Percentiles rank a stretch among this genome's conserved stretches.
phyloP scores from a whole-genome alignment of 1,284 basidiomycete genomes.

The Fistulina hepatica region DNA sequence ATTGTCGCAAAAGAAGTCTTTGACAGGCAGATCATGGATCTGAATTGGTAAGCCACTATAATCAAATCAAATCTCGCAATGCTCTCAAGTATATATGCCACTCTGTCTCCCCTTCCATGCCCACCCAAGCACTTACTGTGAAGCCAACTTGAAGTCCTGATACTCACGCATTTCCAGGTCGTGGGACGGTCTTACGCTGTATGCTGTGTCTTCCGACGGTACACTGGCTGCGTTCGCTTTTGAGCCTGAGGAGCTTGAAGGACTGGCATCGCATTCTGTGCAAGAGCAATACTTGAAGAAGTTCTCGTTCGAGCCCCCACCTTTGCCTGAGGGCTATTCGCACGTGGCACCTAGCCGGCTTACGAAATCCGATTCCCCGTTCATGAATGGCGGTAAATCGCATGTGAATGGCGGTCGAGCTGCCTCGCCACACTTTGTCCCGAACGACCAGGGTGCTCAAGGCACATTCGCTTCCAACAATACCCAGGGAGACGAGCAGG shows the following conservation, averaged over 20 bases:
- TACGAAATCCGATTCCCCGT: too few relatives aligned
- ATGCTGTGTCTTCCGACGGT: conserved; percentile 93
- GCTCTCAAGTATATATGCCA: conserved; percentile 5
- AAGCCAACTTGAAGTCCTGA: neutral
- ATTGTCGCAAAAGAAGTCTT: conserved; percentile 93
- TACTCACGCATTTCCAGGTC: conserved; percentile 43
- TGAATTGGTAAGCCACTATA: conserved; percentile 67
- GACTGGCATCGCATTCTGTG: conserved; percentile 64
- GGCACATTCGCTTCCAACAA: neutral
- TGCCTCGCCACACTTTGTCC: conserved; percentile 26
- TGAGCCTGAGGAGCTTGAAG: conserved; percentile 69
- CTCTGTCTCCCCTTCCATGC: conserved; percentile 1
- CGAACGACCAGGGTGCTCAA: conserved; percentile 22
- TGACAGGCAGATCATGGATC: conserved; percentile 88
- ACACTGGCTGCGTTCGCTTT: conserved; percentile 86
- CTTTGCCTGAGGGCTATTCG: conserved; percentile 56
- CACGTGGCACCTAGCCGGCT: conserved; percentile 37
- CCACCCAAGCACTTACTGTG: neutral
- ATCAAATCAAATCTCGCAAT: neutral
- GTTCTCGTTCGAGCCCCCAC: conserved; percentile 61
- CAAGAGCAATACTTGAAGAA: conserved; percentile 72
- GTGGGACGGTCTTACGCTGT: conserved; percentile 83
- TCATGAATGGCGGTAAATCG: too few relatives aligned
- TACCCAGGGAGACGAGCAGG: conserved; percentile 35
- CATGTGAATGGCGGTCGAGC: conserved; percentile 21